Evolutionary conservation across 305 asterid species (phyloP), one percentile per base, ranked within the genome.

Genomic region (Striga hermonthica): DNA sequence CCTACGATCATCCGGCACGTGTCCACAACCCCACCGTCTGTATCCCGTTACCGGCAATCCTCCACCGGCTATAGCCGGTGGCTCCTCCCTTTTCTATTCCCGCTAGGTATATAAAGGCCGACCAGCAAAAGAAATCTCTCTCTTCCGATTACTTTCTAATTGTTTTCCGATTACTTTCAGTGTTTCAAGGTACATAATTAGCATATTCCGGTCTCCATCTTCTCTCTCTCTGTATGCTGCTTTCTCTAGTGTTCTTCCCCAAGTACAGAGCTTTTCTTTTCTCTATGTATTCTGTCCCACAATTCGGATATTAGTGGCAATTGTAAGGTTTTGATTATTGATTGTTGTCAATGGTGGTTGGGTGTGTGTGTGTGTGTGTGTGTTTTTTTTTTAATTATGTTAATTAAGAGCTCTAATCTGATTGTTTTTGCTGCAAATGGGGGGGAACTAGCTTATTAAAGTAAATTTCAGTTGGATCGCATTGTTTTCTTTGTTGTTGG

Each of bases 31-130:
- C 11, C 44, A 88, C 91, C 73, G 84, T 60, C 76, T 68, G 66
- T 55, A 60, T 39, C 81, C 83, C 49, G 87, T 83, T 64, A 47
- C 9, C 11, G 38, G 36, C 72, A 72, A 71, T 49, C 59, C 59
- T 39, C 36, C 66, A 83, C 91, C 73, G 77, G 74, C 77, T 75
- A 39, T 55, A 67, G 57, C 82, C 86, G 79, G 95, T 83, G 52
- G 74, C 66, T 49, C 61, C 75, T 65, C 74, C 64, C 14, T 67
- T 57, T 67, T 55, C 72, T 60, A 79, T 76, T 79, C 82, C 86
- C 87, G 85, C 87, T 80, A 78, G 83, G 73, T 82, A 74, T 79
- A 84, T 80, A 77, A 73, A 45, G 71, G 72, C 74, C 76, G 75
- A 79, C 74, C 86, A 74, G 69, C 59, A 16, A 14, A 68, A 3